A percentile compares a stretch with the other conserved stretches of the same genome.
Evolutionary conservation across 768 basidiomycete genomes (phyloP).

Genomic region (Thelephora ganbajun): DNA sequence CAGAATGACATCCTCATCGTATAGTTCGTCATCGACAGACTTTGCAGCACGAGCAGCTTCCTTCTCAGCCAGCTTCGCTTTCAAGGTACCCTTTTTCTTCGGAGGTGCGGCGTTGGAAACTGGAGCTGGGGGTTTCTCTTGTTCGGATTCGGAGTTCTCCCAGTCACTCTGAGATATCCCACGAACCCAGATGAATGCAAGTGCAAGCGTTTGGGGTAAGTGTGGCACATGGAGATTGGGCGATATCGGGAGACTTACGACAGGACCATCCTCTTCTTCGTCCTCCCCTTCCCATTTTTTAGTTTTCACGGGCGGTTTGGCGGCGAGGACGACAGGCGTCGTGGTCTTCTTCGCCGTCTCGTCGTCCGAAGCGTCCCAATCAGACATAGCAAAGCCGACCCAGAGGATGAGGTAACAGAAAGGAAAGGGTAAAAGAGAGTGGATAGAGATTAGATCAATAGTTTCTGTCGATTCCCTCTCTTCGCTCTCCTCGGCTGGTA

Average conservation of each 20-base stretch:
- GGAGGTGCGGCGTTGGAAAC: conserved; percentile 54
- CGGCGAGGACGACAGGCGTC: conserved; percentile 6
- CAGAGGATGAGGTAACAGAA: no score
- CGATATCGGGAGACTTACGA: conserved; percentile 34
- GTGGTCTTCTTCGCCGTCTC: conserved; percentile 2
- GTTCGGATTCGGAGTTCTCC: conserved; percentile 70
- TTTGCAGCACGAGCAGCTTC: conserved; percentile 57
- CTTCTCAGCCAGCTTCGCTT: conserved; percentile 86
- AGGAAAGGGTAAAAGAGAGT: no score
- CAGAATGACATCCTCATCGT: conserved; percentile 49
- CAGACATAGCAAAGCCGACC: conserved; percentile 5
- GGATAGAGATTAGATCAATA: no score
- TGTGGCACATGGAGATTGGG: not conserved
- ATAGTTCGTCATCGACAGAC: conserved; percentile 36
- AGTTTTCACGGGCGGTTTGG: conserved; percentile 20
- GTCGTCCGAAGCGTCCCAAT: conserved; percentile 10
- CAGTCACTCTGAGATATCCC: conserved; percentile 65
- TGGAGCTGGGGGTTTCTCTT: conserved; percentile 27
- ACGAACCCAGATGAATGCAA: not conserved
- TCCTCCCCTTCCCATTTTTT: conserved; percentile 88
- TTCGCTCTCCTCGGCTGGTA: no score
- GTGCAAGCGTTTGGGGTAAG: conserved; percentile 3
- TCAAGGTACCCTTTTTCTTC: conserved; percentile 88
- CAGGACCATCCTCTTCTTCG: conserved; percentile 67
- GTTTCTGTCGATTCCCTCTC: no score